Conservation (phyloP, 1,284 basidiomycete genomes). For the Lentinula novae-zelandiae region DNA sequence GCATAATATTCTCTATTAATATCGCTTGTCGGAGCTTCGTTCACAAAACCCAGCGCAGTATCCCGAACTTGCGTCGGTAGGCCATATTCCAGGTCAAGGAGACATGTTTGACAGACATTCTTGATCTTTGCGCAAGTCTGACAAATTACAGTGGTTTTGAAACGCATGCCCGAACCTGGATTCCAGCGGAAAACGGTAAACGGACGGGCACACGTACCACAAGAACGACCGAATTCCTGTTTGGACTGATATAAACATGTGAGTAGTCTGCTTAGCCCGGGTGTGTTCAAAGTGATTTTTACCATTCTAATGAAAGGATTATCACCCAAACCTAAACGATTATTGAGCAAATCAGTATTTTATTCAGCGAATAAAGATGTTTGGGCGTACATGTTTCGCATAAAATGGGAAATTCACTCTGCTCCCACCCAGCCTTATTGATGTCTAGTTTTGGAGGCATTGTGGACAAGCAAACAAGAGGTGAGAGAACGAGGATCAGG, state of each 20-base stretch:
- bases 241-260: conserved; percentile 62
- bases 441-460: conserved; percentile 79
- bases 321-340: conserved; percentile 67
- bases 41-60: conserved; percentile 86
- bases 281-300: conserved; percentile 17
- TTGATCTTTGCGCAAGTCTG: conserved; percentile 99
- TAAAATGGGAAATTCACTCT: conserved; percentile 86
- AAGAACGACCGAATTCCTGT: conserved; percentile 93
- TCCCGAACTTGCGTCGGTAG: conserved; percentile 97
- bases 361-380: neutral
- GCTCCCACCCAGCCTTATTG: conserved; percentile 90
- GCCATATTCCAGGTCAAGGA: conserved; percentile 94
- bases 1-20: conserved; percentile 98
- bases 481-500: neutral
- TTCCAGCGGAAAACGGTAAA: conserved; percentile 99
- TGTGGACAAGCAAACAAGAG: conserved; percentile 12
- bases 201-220: conserved; percentile 92
- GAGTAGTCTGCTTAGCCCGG: neutral
- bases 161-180: conserved; percentile 88
- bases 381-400: conserved; percentile 81
- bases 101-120: conserved; percentile 98
- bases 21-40: conserved; percentile 90
- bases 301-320: conserved; percentile 93
- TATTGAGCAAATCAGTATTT: conserved; percentile 11
- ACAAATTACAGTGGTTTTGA: conserved; percentile 98